Conservation (phyloP, 2,329 filamentous ascomycete genomes). For the Fusarium oligoseptatum region DNA sequence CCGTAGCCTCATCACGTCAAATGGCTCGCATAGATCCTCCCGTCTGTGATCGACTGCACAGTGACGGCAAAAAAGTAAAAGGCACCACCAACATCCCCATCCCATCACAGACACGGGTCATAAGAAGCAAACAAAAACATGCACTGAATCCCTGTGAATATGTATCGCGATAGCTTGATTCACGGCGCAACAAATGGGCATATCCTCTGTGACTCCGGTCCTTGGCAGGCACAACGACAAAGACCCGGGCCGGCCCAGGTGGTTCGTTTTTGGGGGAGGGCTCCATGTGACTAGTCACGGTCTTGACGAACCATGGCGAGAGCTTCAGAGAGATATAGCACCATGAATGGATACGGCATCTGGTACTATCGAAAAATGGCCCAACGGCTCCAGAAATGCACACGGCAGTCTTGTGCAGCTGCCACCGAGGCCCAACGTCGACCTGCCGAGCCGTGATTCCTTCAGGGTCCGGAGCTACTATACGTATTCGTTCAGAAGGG, state of each 20-base stretch:
- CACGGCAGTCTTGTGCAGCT: constrained; percentile 1
- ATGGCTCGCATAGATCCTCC: constrained; percentile 2
- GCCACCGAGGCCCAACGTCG: neutral
- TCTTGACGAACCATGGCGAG: constrained; percentile 12
- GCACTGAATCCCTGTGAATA: neutral
- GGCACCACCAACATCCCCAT: neutral
- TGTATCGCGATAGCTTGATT: neutral
- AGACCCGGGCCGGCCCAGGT: constrained; percentile 11
- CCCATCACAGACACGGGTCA: constrained; percentile 4
- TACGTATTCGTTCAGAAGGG: constrained; percentile 4
- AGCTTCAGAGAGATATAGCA: constrained; percentile 7
- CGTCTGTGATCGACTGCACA: neutral
- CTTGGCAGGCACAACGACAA: constrained; percentile 7
- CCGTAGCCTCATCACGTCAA: constrained; percentile 1
- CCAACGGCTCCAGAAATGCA: constrained; percentile 1
- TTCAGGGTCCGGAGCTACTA: neutral
- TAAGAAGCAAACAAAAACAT: constrained; percentile 4
- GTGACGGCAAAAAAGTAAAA: constrained; percentile 12
- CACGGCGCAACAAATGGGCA: constrained; percentile 1
- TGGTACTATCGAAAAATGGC: neutral
- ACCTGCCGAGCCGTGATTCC: neutral
- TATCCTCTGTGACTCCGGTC: constrained; percentile 13
- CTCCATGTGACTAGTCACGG: constrained; percentile 21
- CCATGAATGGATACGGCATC: neutral
- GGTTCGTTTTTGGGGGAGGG: constrained; percentile 16